phyloP scores from a whole-genome alignment of 805 yeast species.

The Metschnikowia sp. region DNA sequence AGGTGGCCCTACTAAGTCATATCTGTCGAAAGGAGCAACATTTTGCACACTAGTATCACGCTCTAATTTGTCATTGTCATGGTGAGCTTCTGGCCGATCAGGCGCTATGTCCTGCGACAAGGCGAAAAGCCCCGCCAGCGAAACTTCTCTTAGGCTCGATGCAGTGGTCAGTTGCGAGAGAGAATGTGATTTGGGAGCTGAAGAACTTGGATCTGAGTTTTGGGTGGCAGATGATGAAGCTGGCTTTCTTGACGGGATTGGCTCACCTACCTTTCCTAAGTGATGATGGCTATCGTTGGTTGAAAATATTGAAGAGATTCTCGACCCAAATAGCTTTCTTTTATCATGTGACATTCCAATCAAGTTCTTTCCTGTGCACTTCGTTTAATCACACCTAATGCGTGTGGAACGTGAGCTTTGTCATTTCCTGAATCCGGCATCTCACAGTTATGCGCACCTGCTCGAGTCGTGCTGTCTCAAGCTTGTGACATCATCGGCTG shows the following conservation, averaged over 20 bases:
- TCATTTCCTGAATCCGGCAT: too few relatives aligned
- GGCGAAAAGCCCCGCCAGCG: background rate
- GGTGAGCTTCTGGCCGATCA: too few relatives aligned
- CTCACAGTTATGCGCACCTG: too few relatives aligned
- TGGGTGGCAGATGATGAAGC: background rate
- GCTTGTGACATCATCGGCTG: too few relatives aligned
- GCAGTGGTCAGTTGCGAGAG: background rate
- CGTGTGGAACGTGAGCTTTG: too few relatives aligned
- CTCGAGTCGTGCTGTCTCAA: too few relatives aligned
- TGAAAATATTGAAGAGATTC: constrained; percentile 31
- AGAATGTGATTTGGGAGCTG: background rate
- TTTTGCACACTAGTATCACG: too few relatives aligned
- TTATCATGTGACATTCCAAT: constrained; percentile 13
- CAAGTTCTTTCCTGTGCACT: too few relatives aligned
- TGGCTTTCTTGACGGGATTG: background rate
- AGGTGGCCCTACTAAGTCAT: too few relatives aligned
- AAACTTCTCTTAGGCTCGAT: background rate
- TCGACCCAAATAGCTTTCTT: constrained; percentile 25
- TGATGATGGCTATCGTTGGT: constrained; percentile 11
- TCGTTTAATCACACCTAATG: too few relatives aligned
- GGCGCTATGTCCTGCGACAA: background rate
- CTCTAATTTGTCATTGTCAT: too few relatives aligned
- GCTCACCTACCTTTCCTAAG: background rate
- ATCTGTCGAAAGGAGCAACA: too few relatives aligned
- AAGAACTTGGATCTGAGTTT: background rate